Conservation (phyloP, 129 eudicot species). For the Flaveria trinervia region DNA sequence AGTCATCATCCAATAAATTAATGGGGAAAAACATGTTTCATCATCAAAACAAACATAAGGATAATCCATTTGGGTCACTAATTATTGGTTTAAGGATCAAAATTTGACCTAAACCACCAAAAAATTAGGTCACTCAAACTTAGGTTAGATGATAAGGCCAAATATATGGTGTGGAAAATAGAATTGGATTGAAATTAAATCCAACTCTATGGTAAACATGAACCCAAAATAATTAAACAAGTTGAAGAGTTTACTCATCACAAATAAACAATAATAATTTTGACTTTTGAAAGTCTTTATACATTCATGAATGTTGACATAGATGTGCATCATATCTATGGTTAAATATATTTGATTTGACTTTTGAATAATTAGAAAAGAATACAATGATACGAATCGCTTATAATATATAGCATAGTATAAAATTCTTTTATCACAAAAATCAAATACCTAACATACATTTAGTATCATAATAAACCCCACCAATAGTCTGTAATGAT, state of each 20-base stretch:
- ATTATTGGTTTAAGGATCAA: constrained; percentile 22
- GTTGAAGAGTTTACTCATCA: constrained; percentile 2
- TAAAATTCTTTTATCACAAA: not conserved
- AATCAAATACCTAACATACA: not conserved
- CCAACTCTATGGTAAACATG: not conserved
- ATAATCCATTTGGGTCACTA: constrained; percentile 29
- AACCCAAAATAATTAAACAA: not conserved
- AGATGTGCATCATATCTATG: not conserved
- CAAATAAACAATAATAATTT: not conserved
- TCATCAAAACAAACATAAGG: constrained; percentile 27
- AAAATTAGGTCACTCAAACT: not conserved
- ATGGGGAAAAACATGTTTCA: not conserved
- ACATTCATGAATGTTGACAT: not conserved
- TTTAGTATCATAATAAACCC: not conserved
- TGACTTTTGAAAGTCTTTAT: not conserved
- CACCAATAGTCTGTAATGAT: not conserved
- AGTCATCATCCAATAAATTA: constrained; percentile 31
- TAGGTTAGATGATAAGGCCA: not conserved
- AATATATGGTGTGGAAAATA: constrained; percentile 11
- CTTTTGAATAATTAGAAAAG: not conserved
- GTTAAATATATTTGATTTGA: not conserved
- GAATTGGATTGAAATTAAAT: not conserved
- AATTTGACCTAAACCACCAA: constrained; percentile 29
- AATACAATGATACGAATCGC: not conserved
- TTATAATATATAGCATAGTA: not conserved